Evolutionary conservation across 352 stramenopile species (phyloP), one percentile per base, ranked within the genome.

Genomic region (Globisporangium solare): DNA sequence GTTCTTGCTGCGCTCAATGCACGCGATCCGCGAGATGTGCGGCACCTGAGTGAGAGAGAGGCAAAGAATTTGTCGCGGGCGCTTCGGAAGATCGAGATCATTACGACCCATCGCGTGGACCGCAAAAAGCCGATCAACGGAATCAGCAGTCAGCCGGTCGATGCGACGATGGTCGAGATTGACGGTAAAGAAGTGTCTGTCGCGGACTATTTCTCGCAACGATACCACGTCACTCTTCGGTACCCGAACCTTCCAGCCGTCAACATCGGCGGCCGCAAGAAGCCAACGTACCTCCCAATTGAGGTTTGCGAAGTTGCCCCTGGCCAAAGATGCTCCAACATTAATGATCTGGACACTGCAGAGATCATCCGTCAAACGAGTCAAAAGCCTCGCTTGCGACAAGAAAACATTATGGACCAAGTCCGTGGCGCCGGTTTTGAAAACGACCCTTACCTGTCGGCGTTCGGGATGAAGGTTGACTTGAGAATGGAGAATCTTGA

Each of bases 291-390:
- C 70, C 47, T 94, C 31, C 86, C 86, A 12, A 83, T 96, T 15
- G 86, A 96, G 56, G 35, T 94, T n/a, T 96, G 86, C 42, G 66
- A 86, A 46, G 78, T 92, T 10, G 72, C 79, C 0, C 71, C 78
- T 0, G 77, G 84, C 13, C 85, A 96, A 60, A 72, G 74, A 21
- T 88, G 85, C 39, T 48, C 76, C 0, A 86, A 87, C 45, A 88
- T 91, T 21, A 89, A 87, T 31, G 84, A 94, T 2, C 59, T 79
- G 21, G 78, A 96, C 53, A 92, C 83, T 21, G 79, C 83, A 13
- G 79, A 94, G 58, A 93, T 96, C 41, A 94, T 96, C 50, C 35
- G 47, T n/a, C 73, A 86, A 48, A 90, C 79, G 7, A 77, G 70
- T 46, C 65, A 84, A 57, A 66, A 66, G 21, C 79, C 79, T 2